Conservation (phyloP, 1,139 yeast species). For the Kazachstania sp. region DNA sequence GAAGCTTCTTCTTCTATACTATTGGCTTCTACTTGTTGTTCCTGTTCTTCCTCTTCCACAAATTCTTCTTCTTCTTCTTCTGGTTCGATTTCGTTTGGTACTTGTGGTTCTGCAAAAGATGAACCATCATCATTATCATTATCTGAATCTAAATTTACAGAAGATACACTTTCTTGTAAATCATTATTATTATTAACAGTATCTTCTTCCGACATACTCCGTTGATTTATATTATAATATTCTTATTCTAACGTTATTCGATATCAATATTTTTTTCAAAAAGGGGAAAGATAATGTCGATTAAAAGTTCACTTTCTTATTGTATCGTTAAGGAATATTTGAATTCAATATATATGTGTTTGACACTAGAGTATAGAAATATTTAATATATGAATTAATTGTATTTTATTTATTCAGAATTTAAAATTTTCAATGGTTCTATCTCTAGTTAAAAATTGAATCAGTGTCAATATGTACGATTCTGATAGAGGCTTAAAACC, state of each 20-base stretch:
- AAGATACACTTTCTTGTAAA: constrained; percentile 3
- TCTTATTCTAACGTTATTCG: not conserved
- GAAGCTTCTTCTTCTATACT: constrained; percentile 4
- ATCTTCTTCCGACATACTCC: constrained; percentile 4
- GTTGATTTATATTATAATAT: not conserved
- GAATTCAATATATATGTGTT: too few relatives aligned
- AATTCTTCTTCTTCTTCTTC: not conserved
- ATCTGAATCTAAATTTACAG: constrained; percentile 5
- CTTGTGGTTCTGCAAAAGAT: constrained; percentile 1
- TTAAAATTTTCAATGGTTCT: too few relatives aligned
- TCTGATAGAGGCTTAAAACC: too few relatives aligned
- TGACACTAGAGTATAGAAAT: too few relatives aligned
- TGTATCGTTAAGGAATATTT: too few relatives aligned
- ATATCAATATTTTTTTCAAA: too few relatives aligned
- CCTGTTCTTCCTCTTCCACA: not conserved
- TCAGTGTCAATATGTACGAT: too few relatives aligned
- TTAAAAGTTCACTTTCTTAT: too few relatives aligned
- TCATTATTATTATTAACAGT: constrained; percentile 1
- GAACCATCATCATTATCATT: not conserved
- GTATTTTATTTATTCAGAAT: too few relatives aligned
- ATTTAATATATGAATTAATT: too few relatives aligned
- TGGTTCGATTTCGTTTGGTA: not conserved
- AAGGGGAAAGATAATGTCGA: too few relatives aligned
- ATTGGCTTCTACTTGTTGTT: not conserved
- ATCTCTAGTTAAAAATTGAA: too few relatives aligned